These are phyloP conservation scores for Suillus occidentalis DNA, from an alignment of 768 basidiomycete genomes.

Conservation along the genomic window DNA sequence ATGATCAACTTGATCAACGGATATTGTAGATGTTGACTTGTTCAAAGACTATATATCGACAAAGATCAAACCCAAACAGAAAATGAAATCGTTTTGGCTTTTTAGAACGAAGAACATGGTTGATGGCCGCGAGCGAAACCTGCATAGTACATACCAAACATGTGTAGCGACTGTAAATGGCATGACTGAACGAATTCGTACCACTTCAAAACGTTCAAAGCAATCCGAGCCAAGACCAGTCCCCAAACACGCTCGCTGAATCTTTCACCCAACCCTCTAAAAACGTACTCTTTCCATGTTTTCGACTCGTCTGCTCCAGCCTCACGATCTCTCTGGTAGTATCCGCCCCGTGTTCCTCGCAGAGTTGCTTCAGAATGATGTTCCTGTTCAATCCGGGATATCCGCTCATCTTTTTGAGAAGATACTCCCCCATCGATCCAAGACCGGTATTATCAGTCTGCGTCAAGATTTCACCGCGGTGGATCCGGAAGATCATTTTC, in stretches of 20 bases:
- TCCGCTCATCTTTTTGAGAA: conserved; percentile 18
- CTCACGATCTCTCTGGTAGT: neutral
- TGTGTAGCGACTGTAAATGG: neutral
- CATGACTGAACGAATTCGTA: neutral
- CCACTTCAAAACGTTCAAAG: neutral
- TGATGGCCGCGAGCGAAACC: neutral
- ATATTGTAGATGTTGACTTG: neutral
- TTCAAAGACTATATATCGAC: neutral
- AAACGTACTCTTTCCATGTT: neutral
- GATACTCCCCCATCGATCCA: conserved; percentile 16
- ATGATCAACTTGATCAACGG: neutral
- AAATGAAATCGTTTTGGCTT: neutral
- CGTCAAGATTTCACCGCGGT: conserved; percentile 12
- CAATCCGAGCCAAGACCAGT: neutral
- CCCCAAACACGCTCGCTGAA: neutral
- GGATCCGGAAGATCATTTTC: conserved; percentile 16
- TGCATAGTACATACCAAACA: neutral
- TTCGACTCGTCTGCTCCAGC: neutral
- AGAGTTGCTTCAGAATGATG: neutral
- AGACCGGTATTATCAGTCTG: neutral
- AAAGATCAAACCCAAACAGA: neutral
- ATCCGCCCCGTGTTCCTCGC: neutral
- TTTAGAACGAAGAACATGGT: neutral
- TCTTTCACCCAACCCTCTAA: neutral
- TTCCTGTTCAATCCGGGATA: conserved; percentile 18